Evolutionary conservation across 371 early-diverging fungal genomes (phyloP), one percentile per base, ranked within the genome.

Genomic region (Mortierella sp.): DNA sequence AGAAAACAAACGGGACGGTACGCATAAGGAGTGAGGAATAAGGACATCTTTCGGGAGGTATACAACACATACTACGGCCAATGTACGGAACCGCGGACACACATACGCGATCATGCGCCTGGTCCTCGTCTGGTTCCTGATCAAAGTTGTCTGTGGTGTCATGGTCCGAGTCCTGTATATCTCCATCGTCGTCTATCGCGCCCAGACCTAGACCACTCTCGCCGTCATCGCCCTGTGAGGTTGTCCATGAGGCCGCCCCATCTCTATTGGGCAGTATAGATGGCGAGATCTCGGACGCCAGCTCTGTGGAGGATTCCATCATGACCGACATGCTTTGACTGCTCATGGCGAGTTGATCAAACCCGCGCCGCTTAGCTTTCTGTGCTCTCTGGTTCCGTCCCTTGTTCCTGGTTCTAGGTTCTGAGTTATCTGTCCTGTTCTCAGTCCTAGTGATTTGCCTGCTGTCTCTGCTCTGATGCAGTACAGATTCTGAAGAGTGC

Each of bases 71-170:
- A n/a, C n/a, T n/a, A n/a, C n/a, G n/a, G n/a, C n/a, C n/a, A n/a
- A n/a, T n/a, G n/a, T n/a, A n/a, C n/a, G n/a, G n/a, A n/a, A n/a
- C n/a, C n/a, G n/a, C n/a, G n/a, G n/a, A n/a, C n/a, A n/a, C 23
- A 19, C 11, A 5, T 72, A 57, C 72, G 32, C 55, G 46, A 19
- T 70, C 70, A 44, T 64, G 60, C 27, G 56, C 58, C 43, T 63
- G 70, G 17, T 55, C 60, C 46, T 75, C 70, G 41, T 70, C 68
- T 14, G 24, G 57, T 9, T 75, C 75, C 24, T 63, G 75, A 49
- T 75, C 76, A 76, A 69, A 69, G 58, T 76, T 69, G 27, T 70
- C 60, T 6, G 76, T 76, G 9, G 76, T 76, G 43, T 76, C 76
- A 2, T 65, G 76, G 31, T 75, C 76, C 31, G 76, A 76, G 54